A percentile compares a stretch with the other conserved stretches of the same genome.
phyloP scores from a whole-genome alignment of 108 stramenopile species.

The Pseudonitzschia delicatissima region DNA sequence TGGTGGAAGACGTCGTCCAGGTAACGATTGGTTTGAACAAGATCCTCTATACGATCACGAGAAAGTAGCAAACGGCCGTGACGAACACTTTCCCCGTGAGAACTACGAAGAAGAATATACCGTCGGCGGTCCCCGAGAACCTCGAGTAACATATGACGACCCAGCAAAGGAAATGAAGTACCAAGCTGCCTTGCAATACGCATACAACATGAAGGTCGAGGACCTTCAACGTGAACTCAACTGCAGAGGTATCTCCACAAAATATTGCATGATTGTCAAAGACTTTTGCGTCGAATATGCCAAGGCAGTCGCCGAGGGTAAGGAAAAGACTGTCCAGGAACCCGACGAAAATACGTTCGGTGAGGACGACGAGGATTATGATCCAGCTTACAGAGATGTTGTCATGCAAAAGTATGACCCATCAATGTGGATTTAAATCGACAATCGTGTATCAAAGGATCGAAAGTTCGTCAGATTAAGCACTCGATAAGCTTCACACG shows the following conservation, averaged over 20 bases:
- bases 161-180: slow-evolving; percentile 18
- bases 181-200: slow-evolving; percentile 47
- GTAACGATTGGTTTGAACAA: background rate
- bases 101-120: slow-evolving; percentile 32
- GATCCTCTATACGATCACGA: slow-evolving; percentile 11
- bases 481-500: background rate
- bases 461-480: background rate
- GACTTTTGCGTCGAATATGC: slow-evolving; percentile 58
- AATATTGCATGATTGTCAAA: slow-evolving; percentile 57
- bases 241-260: slow-evolving; percentile 53
- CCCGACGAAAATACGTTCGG: background rate
- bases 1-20: background rate
- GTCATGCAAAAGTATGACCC: slow-evolving; percentile 19
- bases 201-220: slow-evolving; percentile 50
- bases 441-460: background rate
- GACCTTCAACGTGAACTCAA: slow-evolving; percentile 62
- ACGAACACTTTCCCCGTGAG: background rate
- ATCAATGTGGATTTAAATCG: slow-evolving; percentile 7
- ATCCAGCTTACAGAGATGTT: slow-evolving; percentile 11
- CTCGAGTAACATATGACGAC: background rate
- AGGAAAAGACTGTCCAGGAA: background rate
- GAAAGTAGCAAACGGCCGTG: no score
- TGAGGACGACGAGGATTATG: slow-evolving; percentile 10
- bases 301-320: slow-evolving; percentile 52
- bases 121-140: background rate